Percentiles rank a stretch among this genome's conserved stretches.
Evolutionary conservation across 495 filamentous ascomycete genomes (phyloP).

Genomic region (Aspergillus haitiensis): DNA sequence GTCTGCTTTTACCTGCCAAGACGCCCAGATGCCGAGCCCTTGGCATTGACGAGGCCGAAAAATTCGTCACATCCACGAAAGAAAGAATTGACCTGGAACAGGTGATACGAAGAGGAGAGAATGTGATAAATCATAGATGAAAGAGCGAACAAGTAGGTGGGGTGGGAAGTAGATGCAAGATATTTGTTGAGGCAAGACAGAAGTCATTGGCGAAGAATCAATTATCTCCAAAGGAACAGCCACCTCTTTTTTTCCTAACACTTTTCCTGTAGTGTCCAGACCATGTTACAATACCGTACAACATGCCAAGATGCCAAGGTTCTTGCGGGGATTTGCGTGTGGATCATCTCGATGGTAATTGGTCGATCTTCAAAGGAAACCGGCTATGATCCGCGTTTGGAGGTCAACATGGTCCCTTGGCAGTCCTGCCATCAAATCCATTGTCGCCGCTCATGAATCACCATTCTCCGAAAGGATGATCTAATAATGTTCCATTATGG

Average conservation of each 20-base stretch:
- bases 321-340: constrained; percentile 24
- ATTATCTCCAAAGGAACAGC: neutral
- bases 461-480: neutral
- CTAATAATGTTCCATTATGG: neutral
- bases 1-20: constrained; percentile 43
- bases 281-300: constrained; percentile 27
- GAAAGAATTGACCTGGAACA: neutral
- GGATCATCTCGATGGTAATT: constrained; percentile 16
- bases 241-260: neutral
- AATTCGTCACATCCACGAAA: constrained; percentile 7
- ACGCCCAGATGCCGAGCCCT: constrained; percentile 49
- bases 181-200: neutral
- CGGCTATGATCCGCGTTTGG: constrained; percentile 34
- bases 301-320: constrained; percentile 43
- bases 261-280: constrained; percentile 17
- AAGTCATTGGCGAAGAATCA: neutral
- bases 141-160: neutral
- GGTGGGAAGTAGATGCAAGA: no score
- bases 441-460: neutral
- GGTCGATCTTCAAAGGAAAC: constrained; percentile 12
- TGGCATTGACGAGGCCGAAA: constrained; percentile 31
- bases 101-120: neutral
- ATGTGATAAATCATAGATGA: neutral
- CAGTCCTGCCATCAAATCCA: constrained; percentile 18
- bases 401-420: constrained; percentile 23